A percentile compares a stretch with the other conserved stretches of the same genome.
Evolutionary conservation across 768 basidiomycete species (phyloP).

Genomic region (Lactarius hengduanensis): DNA sequence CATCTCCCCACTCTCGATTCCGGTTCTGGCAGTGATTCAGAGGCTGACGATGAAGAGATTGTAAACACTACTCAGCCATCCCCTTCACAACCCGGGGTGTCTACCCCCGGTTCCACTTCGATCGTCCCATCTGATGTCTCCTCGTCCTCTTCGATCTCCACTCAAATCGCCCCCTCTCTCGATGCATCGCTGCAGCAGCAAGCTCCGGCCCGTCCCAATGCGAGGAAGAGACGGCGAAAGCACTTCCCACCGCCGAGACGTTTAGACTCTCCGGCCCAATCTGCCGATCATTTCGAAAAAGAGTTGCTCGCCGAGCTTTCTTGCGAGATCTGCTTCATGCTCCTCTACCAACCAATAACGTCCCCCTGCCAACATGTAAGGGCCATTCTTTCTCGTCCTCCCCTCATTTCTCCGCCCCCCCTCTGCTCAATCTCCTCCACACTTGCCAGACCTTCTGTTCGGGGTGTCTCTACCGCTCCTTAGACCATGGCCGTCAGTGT

Average conservation of each 20-base stretch:
- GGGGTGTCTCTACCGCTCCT: conserved; percentile 83
- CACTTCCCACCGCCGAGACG: conserved; percentile 34
- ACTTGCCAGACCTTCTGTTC: conserved; percentile 79
- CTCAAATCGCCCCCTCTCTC: conserved; percentile 13
- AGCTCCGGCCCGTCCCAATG: conserved; percentile 31
- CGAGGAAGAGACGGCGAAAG: conserved; percentile 34
- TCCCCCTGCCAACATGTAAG: conserved; percentile 91
- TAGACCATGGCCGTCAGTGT: conserved; percentile 81
- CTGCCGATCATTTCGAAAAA: conserved; percentile 51
- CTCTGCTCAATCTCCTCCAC: conserved; percentile 8
- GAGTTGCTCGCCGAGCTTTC: conserved; percentile 67
- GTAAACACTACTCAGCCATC: conserved; percentile 27
- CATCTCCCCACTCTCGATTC: conserved; percentile 30
- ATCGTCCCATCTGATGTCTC: conserved; percentile 42
- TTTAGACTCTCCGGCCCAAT: conserved; percentile 32
- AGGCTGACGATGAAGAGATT: conserved; percentile 34
- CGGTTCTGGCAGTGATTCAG: conserved; percentile 32
- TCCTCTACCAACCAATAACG: conserved; percentile 85
- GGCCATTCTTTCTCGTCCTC: conserved; percentile 34
- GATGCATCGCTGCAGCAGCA: conserved; percentile 20
- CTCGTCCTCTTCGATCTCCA: conserved; percentile 28
- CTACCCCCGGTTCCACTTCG: conserved; percentile 37
- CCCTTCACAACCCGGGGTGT: conserved; percentile 18
- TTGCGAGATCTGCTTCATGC: conserved; percentile 88
- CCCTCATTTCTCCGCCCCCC: conserved; percentile 1